Evolutionary conservation across 345 rosid species (phyloP), one percentile per base, ranked within the genome.

Genomic region (Litchi chinensis): DNA sequence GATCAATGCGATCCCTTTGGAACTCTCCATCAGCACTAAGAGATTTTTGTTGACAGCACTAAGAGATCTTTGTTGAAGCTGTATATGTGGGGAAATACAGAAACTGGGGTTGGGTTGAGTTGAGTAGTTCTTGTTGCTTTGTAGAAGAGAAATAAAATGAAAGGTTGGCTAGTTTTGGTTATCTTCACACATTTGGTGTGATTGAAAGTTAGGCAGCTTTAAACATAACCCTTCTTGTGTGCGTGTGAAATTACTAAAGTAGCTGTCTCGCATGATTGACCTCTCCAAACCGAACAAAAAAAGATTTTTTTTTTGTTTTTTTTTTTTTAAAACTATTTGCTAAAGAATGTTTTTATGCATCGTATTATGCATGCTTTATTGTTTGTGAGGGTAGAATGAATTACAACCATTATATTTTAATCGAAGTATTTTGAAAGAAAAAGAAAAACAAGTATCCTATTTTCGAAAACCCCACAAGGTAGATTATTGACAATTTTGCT

Each of bases 1-100:
- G 89, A 90, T 88, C 93, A 90, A 89, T 90, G 93, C 93, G 91
- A 90, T 90, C 93, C 93, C 93, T 90, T 90, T 86, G 93, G 93
- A 90, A 80, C 80, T 76, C 75, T 81, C 90, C 89, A 90, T 56
- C 86, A 80, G 87, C 91, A 68, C 92, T 83, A 89, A 75, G 40
- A 59, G 24, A n/a, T 4, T 41, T 41, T 10, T 22, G 68, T n/a
- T 62, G 39, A 64, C 86, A 80, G 87, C 91, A 68, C 92, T 83
- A 89, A 75, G 40, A 59, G 24, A n/a, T 4, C 22, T 41, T 10
- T 22, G 68, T n/a, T 62, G 39, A 64, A 54, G 48, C 65, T 21
- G 26, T 16, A 76, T 15, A 28, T 75, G 73, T 60, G 12, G 16
- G 21, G 54, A 66, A 46, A 67, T 22, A 16, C 40, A 46, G 68